Evolutionary conservation across 805 yeast genomes (phyloP).

Genomic region (Myxozyma neotropica): DNA sequence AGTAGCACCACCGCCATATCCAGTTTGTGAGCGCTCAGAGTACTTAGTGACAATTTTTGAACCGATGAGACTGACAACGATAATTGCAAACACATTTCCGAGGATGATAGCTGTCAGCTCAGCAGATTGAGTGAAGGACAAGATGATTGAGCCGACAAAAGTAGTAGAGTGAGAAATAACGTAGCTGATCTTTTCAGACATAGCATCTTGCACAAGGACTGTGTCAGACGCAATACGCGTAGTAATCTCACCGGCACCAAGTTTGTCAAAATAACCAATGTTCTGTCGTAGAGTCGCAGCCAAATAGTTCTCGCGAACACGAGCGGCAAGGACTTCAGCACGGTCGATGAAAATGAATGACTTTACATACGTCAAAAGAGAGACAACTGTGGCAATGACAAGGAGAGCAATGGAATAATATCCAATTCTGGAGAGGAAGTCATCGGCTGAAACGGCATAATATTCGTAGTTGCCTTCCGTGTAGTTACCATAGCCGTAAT

Average conservation of each 20-base stretch:
- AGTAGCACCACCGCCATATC: slow-evolving; percentile 35
- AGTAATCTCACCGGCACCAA: slow-evolving; percentile 50
- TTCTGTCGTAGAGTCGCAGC: slow-evolving; percentile 46
- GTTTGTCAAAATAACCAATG: slow-evolving; percentile 47
- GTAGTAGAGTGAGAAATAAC: slow-evolving; percentile 46
- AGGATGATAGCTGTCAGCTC: slow-evolving; percentile 44
- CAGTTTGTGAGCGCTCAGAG: slow-evolving; percentile 27
- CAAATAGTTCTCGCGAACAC: slow-evolving; percentile 46
- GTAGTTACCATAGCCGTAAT: slow-evolving; percentile 7
- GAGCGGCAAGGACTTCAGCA: slow-evolving; percentile 48
- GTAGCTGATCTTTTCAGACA: slow-evolving; percentile 48
- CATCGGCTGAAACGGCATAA: slow-evolving; percentile 4
- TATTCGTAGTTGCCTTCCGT: slow-evolving; percentile 9
- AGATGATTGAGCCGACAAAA: slow-evolving; percentile 45
- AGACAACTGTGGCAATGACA: slow-evolving; percentile 45
- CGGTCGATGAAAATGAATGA: slow-evolving; percentile 45
- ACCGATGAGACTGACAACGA: slow-evolving; percentile 39
- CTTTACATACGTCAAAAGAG: slow-evolving; percentile 38
- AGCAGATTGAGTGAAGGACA: slow-evolving; percentile 45
- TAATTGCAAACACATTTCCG: slow-evolving; percentile 42
- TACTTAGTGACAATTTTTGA: slow-evolving; percentile 38
- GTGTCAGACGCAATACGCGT: slow-evolving; percentile 49
- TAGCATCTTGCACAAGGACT: slow-evolving; percentile 48
- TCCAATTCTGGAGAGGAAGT: slow-evolving; percentile 19
- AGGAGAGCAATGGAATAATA: slow-evolving; percentile 44